phyloP scores from a whole-genome alignment of 1,284 basidiomycete genomes.

The Trichosporon sp. region DNA sequence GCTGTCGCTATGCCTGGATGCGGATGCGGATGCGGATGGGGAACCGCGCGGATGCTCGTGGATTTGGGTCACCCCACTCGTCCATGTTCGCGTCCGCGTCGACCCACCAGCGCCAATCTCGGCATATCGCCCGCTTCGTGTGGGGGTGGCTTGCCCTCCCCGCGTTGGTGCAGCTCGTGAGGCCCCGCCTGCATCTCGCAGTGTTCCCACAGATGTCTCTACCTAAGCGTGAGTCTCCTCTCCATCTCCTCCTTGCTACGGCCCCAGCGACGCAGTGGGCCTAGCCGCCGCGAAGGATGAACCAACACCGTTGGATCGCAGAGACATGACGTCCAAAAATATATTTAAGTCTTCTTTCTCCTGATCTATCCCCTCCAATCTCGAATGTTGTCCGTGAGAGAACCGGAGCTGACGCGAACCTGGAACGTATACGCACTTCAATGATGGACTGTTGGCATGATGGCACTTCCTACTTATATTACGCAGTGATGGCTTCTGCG shows the following conservation, averaged over 20 bases:
- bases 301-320: not conserved
- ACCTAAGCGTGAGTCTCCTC: not conserved
- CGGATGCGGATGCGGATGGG: not conserved
- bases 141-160: not conserved
- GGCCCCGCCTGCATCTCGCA: not conserved
- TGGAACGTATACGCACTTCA: not conserved
- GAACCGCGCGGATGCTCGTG: too few relatives aligned
- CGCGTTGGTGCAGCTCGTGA: too few relatives aligned
- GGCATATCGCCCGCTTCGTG: not conserved
- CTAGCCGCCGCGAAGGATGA: conserved; percentile 3
- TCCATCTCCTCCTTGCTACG: not conserved
- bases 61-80: too few relatives aligned
- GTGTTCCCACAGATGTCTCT: not conserved
- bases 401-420: not conserved
- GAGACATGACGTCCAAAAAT: not conserved
- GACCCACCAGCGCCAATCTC: not conserved
- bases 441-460: not conserved
- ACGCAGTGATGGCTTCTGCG: too few relatives aligned
- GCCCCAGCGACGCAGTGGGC: not conserved
- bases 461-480: not conserved
- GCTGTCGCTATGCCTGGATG: not conserved
- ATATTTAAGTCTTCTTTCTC: conserved; percentile 6
- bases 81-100: not conserved
- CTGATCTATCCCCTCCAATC: not conserved
- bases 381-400: not conserved